A percentile compares a stretch with the other conserved stretches of the same genome.
These are phyloP conservation scores for Lipomyces sp. DNA, from an alignment of 805 yeast genomes.

Conservation along the genomic window DNA sequence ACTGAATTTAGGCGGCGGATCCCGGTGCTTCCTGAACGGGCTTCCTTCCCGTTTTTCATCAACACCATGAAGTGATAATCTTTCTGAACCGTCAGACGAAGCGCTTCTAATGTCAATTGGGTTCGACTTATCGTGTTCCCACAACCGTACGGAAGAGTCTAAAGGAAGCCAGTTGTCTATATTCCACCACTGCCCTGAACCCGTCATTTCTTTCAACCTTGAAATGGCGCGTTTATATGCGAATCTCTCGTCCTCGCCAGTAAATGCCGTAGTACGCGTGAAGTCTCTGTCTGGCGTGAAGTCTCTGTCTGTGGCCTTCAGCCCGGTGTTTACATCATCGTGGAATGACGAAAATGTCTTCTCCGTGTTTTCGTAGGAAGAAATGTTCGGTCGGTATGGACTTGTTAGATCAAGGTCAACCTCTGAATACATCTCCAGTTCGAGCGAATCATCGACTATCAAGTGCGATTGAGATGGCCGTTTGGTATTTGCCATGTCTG, in stretches of 20 bases:
- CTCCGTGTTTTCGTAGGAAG: constrained; percentile 54
- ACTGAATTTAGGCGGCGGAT: constrained; percentile 44
- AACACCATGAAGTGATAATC: constrained; percentile 59
- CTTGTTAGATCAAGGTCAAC: constrained; percentile 56
- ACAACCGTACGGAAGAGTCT: constrained; percentile 54
- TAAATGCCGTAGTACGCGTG: constrained; percentile 53
- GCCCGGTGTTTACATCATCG: constrained; percentile 8
- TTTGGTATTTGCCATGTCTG: constrained; percentile 33
- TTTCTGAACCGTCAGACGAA: constrained; percentile 40
- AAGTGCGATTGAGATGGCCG: no score
- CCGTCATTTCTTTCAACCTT: constrained; percentile 58
- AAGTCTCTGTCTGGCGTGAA: constrained; percentile 40
- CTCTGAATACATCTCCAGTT: constrained; percentile 66
- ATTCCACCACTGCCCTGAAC: constrained; percentile 52
- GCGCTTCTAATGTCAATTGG: constrained; percentile 4
- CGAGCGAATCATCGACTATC: constrained; percentile 41
- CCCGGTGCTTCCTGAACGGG: constrained; percentile 43
- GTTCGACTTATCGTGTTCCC: constrained; percentile 17
- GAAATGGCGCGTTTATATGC: constrained; percentile 71
- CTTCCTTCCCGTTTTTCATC: constrained; percentile 49
- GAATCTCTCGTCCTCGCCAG: constrained; percentile 75
- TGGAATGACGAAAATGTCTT: not conserved
- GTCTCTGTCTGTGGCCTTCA: constrained; percentile 31
- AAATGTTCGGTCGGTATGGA: constrained; percentile 68
- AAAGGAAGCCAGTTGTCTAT: constrained; percentile 57